A percentile compares a stretch with the other conserved stretches of the same genome.
phyloP scores from a whole-genome alignment of 2,329 filamentous ascomycete species.

The Sporothrix phasma region DNA sequence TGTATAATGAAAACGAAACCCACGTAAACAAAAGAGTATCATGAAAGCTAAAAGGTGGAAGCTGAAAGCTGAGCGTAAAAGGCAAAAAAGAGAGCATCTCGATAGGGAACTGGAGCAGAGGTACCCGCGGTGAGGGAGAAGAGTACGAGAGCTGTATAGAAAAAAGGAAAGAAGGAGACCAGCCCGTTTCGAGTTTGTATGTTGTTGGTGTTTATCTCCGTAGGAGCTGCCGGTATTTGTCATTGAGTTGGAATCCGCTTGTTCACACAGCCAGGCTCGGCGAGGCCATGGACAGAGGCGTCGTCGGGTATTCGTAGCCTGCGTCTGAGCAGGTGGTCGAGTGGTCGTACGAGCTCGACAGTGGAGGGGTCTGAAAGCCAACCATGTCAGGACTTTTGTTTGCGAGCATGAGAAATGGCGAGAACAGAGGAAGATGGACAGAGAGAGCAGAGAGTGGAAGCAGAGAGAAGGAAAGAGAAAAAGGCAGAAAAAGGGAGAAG shows the following conservation, averaged over 20 bases:
- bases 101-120: no score
- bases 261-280: constrained; percentile 39
- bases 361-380: constrained; percentile 57
- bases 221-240: background rate
- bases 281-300: constrained; percentile 61
- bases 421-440: background rate
- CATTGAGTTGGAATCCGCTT: background rate
- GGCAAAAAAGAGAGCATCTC: background rate
- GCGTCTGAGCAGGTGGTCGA: constrained; percentile 52
- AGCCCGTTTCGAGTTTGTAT: constrained; percentile 2
- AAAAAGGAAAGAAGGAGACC: constrained; percentile 1
- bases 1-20: background rate
- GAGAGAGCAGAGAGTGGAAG: background rate
- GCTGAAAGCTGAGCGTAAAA: background rate
- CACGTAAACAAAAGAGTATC: background rate
- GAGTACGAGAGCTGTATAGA: background rate
- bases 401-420: background rate
- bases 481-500: background rate
- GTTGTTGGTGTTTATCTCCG: background rate
- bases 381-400: constrained; percentile 37
- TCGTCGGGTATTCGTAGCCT: constrained; percentile 56
- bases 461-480: background rate
- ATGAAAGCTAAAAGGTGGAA: background rate
- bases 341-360: constrained; percentile 63
- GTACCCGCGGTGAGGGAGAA: background rate